Base-by-base conservation (phyloP, 2,329 filamentous ascomycete species). In the Nigrospora osmanthi region DNA sequence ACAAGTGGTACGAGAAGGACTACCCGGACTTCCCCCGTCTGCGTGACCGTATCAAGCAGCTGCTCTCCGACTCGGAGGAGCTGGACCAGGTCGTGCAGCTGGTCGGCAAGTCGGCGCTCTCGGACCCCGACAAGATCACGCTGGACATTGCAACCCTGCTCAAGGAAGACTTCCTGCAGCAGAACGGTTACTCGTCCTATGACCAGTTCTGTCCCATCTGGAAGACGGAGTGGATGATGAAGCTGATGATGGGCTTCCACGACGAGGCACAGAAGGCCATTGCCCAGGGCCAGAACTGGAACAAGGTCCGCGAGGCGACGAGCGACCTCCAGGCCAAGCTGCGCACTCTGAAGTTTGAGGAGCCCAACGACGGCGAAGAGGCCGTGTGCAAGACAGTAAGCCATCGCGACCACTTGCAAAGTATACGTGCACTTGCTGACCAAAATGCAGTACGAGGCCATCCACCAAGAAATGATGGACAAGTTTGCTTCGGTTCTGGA, bases 151-250 rank as follows among this genome's bases (percentile, higher is more conserved):
- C 93, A 15, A 83, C 81, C 15, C 73, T 98, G 56, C 73, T 98
- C 69, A 98, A 98, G 80, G 93, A 98, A 63, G 93, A 98, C 66
- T 98, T 98, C 73, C 66, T 98, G 63, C 93, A 98, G 71, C 93
- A 98, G 68, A 98, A 98, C 72, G 93, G 93, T 52, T 98, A 98
- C 80, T 93, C 87, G 55, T 89, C 97, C 69, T 97, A 98, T 65
- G 93, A 98, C 64, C 90, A 97, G 72, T 98, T 95, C 81, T 98
- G 93, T 64, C 93, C 93, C 41, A 80, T 98, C 61, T 98, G 93
- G 93, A 98, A 98, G 84, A 98, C 93, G 0, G 87, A 95, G 67
- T 98, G 93, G 85, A 97, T 98, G 93, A 98, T 98, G 93, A 96
- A 95, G 80, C 85, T 89, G 52, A 97, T 98, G 83, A 87, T 98